Evolutionary conservation across 2,329 filamentous ascomycete species (phyloP), one percentile per base, ranked within the genome.

Genomic region (Passalora sequoiae): DNA sequence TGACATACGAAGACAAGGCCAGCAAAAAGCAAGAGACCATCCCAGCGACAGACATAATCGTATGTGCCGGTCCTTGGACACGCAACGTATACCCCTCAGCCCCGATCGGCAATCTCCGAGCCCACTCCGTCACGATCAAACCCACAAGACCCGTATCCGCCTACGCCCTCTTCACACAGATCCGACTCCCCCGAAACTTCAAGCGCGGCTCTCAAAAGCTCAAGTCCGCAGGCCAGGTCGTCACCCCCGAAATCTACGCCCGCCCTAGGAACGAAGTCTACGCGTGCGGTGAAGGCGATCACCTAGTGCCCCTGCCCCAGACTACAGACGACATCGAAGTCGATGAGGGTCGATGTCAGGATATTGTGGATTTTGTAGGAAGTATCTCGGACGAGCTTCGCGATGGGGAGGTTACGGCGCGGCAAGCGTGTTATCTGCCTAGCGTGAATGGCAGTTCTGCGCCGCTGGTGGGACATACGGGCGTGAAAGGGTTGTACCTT

Each of bases 361-460:
- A 95, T 58, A 81, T 98, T 36, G 74, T 88, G 29, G 80, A 89
- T 32, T 89, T 95, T 53, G 81, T 94, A 30, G 69, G 70, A 25
- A 75, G 76, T 3, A 75, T 89, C 4, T 68, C 63, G 0, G 66
- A 67, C 25, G 70, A 71, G 50, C 41, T 75, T 47, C 43, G 46
- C 7, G 65, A 72, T 28, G 72, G 71, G 0, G 66, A 69, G 43
- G 67, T 97, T 41, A 80, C 82, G 43, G 77, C 80, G 4, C 79
- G 81, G 54, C 92, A 98, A 69, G 89, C 92, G 17, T 98, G 92
- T 67, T 98, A 98, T 66, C 71, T 98, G 38, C 92, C 92, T 1
- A 85, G 83, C 53, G 84, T 89, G 47, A 68, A 63, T 42, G 64
- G 67, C 8, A 65, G 64, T 40, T 78, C 81, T n/a, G 81, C 79